Base-by-base conservation (phyloP, 2,329 filamentous ascomycete genomes). In the Ploettnerulaceae sp. region DNA sequence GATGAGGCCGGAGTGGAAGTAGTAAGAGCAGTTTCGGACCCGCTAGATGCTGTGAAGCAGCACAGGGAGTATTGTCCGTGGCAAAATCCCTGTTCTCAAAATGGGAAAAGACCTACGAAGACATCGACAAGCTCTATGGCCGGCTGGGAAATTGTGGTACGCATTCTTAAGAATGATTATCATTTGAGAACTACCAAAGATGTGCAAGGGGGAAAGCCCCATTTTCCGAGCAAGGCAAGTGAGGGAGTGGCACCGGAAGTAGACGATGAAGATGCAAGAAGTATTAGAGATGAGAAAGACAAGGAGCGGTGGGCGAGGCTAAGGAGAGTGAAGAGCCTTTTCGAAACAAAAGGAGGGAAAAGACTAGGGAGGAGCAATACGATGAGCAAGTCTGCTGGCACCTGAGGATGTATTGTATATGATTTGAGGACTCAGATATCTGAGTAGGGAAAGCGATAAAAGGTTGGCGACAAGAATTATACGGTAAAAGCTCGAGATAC, bases 21-120 rank as follows among this genome's bases (percentile, higher is more conserved):
- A 8, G 71, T 76, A 4, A 54, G 52, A 8, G 76, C 81, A 2
- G 75, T 77, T 1, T 82, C 86, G 73, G 76, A 79, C 55, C 71
- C 77, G 46, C 72, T 93, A 1, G 82, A 91, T 59, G 79, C 81
- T 4, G 67, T 83, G 2, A 74, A 75, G 4, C 84, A 90, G 63
- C 87, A 93, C 64, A 79, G 88, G 51, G 86, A 88, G 60, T 93
- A 90, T 61, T 93, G 87, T 56, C 87, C 87, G 1, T 93, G 87
- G 87, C 75, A 83, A 49, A 87, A 81, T 56, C 66, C 77, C 3
- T 59, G 68, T 8, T 74, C 79, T 1, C 86, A 90, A 62, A 79
- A 74, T 45, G 69, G 62, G 51, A 61, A 47, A 47, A 58, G 42
- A 52, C 63, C 60, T 35, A 58, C 44, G 1, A 34, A 60, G 58